Base-by-base conservation (phyloP, 2,329 filamentous ascomycete species). In the Botrytis fragariae region DNA sequence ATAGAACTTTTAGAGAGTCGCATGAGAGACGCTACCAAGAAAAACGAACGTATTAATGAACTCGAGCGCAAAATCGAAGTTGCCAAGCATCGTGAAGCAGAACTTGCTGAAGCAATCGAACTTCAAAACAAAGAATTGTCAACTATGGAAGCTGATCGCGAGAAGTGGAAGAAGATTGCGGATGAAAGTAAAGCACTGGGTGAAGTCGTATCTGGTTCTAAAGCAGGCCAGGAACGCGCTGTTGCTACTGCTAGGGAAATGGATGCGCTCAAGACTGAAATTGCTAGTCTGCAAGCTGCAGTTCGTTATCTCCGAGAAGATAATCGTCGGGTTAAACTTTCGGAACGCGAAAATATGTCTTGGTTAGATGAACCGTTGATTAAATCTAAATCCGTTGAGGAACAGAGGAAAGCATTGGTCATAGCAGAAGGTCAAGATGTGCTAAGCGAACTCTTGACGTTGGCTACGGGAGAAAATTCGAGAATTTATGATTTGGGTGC, bases 1-100 rank as follows among this genome's bases (percentile, higher is more conserved):
- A 97, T 98, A 77, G 95, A 98, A 82, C 93, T 96, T 59, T 89
- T 98, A 54, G 93, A 97, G 82, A 93, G 93, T 12, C 88, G 93
- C 73, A 95, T 96, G 91, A 90, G 91, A 73, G 94, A 97, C 79
- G 93, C 93, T 9, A 90, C 90, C 76, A 90, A 92, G 80, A 95
- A 95, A 82, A 89, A 92, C 22, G 89, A 90, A 69, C 87, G 87
- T 70, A 92, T 94, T 77, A 85, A 85, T 32, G 89, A 90, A 71
- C 85, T 94, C 20, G 91, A 93, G 81, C 83, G 83, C 48, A 84
- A 86, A 77, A 85, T 92, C 37, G 86, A 86, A 67, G 83, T 86
- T 29, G 85, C 87, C 39, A 85, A 86, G 75, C 82, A 85, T 73
- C 83, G 85, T 59, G 84, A 87, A 39, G 81, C 82, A 12, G 84